Base-by-base conservation (phyloP, 306 rosid species). In the Corylus avellana region DNA sequence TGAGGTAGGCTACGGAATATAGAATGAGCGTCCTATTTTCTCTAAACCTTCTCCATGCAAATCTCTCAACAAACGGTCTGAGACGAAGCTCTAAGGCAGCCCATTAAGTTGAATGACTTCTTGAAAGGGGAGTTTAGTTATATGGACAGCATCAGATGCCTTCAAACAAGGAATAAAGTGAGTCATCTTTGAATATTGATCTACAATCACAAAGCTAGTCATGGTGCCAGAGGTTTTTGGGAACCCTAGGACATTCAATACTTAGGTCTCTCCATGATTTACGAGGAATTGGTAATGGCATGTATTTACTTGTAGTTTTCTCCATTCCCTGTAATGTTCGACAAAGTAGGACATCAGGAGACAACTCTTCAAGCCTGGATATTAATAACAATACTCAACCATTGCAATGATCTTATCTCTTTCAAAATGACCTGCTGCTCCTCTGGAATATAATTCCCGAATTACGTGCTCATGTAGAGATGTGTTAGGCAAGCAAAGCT, bases 131-230 rank as follows among this genome's bases (percentile, higher is more conserved):
- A 66, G 20, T 7, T 32, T 14, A 17, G 54, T 3, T 42, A 64
- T 53, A 0, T 77, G 54, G 13, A 27, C 1, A 14, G 18, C 74
- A 77, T 67, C 3, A 1, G 66, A 2, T 1, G 25, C 51, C 12
- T 77, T 51, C 3, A 2, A 35, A 77, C 54, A 66, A 7, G 55
- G 51, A 51, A 66, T 64, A n/a, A 63, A 77, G 32, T 51, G 80
- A 10, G 73, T 20, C 80, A 66, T 66, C 39, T 63, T 76, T 4
- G 39, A 67, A 77, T 50, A 12, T 0, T 49, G 16, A 27, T 77
- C 74, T 1, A 66, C 54, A 0, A 53, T 18, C 25, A 67, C 7
- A 3, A 16, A 46, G 4, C 37, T 77, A 8, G 32, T 59, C 37
- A 14, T 48, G 35, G 49, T 18, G 5, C 49, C 1, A 11, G 3